phyloP scores from a whole-genome alignment of 805 yeast genomes.

The Monosporozyma aerobia region DNA sequence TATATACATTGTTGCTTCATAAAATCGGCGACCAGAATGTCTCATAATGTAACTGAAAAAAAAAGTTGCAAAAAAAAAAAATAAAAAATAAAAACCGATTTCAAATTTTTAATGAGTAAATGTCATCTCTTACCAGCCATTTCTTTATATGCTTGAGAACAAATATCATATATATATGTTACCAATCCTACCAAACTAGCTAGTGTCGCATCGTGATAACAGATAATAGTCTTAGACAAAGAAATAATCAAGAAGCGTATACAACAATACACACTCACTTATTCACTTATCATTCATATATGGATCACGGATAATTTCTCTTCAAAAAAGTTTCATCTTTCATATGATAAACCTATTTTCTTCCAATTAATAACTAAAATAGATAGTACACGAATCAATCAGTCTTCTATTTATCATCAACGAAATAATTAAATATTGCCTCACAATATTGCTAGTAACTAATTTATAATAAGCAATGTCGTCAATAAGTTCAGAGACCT shows the following conservation, averaged over 20 bases:
- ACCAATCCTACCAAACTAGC: not conserved
- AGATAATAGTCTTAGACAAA: not conserved
- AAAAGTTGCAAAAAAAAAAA: no score
- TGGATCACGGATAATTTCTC: not conserved
- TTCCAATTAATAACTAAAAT: not conserved
- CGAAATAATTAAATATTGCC: not conserved
- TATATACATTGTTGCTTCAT: no score
- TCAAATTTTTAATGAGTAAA: not conserved
- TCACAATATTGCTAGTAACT: not conserved
- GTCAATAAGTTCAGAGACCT: constrained; percentile 4
- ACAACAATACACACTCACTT: not conserved
- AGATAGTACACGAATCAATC: not conserved
- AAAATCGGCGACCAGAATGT: no score
- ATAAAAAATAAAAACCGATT: not conserved
- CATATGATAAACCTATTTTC: not conserved
- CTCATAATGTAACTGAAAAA: no score
- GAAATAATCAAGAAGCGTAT: not conserved
- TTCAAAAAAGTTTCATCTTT: not conserved
- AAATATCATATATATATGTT: not conserved
- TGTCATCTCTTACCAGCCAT: not conserved
- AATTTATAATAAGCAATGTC: not conserved
- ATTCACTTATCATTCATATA: not conserved
- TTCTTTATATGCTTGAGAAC: not conserved
- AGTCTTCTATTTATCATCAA: not conserved
- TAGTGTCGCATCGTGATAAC: not conserved